Evolutionary conservation across 2,329 filamentous ascomycete species (phyloP), one percentile per base, ranked within the genome.

Genomic region (Plectosphaerella sp.): DNA sequence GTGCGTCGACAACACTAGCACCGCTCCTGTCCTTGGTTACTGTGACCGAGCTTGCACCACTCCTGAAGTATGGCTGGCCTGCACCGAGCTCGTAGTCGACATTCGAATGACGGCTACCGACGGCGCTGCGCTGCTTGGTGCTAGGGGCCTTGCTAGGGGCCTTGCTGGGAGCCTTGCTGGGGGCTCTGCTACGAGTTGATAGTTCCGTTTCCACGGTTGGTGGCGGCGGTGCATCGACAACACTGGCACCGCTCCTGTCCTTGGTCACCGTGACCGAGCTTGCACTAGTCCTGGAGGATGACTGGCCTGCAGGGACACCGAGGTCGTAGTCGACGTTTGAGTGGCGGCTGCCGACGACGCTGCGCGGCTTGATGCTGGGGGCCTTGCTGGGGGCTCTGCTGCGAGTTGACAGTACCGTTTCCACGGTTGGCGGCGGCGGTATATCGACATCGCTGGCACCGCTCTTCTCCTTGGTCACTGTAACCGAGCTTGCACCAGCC

Each of bases 91-190:
- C 28, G 8, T 10, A 12, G 11, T 12, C 8, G 41, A n/a, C 16
- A n/a, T 43, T 18, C 41, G 41, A 43, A 16, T 43, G 41, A 16
- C 41, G 41, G 16, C 18, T 18, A n/a, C n/a, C 41, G 41, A 18
- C n/a, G 18, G 22, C 10, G 8, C 41, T 12, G n/a, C 41, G 41
- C 24, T 54, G 22, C 52, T 52, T 18, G 48, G 48, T 50, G 25
- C 49, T 54, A 1, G n/a, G 37, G 9, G 50, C 50, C 50, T 18
- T 42, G 24, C 50, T 47, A 8, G 52, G 52, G 11, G 41, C 49
- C 33, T 51, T 50, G 5, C 46, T 55, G 14, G 53, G 50, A 10
- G 53, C 51, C 37, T 37, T 55, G 25, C 54, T 54, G 43, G 43
- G 43, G 20, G 43, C 43, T 11, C n/a, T 24, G 36, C 47, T 48